Evolutionary conservation across 768 basidiomycete genomes (phyloP).

Genomic region (Albatrellus ellisii): DNA sequence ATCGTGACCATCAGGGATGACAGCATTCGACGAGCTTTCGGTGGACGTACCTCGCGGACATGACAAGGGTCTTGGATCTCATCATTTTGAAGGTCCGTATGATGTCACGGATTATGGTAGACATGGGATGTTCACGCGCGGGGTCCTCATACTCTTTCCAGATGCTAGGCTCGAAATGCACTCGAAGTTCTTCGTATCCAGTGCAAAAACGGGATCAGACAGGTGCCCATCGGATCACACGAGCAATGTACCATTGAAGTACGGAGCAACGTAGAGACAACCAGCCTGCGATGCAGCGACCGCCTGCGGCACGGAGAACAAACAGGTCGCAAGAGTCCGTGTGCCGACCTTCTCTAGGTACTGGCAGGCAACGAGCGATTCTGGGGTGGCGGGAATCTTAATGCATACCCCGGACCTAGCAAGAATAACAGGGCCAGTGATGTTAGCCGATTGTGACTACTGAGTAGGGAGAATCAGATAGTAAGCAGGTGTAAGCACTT

Average conservation of each 20-base stretch:
- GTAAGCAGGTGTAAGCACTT: constrained; percentile 21
- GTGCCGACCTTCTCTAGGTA: constrained; percentile 32
- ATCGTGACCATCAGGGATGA: neutral
- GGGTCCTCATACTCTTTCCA: constrained; percentile 28
- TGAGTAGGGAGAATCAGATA: neutral
- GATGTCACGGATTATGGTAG: constrained; percentile 25
- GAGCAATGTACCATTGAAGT: constrained; percentile 33
- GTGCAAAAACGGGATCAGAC: neutral
- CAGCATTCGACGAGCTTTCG: neutral
- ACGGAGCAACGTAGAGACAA: constrained; percentile 40
- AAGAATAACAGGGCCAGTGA: neutral
- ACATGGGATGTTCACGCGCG: constrained; percentile 29
- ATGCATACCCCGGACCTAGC: constrained; percentile 38
- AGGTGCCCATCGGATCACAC: constrained; percentile 4
- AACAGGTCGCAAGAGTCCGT: constrained; percentile 37
- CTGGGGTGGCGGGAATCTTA: constrained; percentile 45
- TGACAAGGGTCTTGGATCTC: constrained; percentile 28
- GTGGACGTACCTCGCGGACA: constrained; percentile 32
- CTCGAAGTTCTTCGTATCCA: constrained; percentile 26
- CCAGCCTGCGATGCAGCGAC: constrained; percentile 39
- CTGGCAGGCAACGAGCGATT: constrained; percentile 36
- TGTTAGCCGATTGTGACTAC: neutral
- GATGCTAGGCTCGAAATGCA: constrained; percentile 29
- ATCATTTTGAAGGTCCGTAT: constrained; percentile 24
- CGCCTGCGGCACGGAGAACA: constrained; percentile 44